phyloP scores from a whole-genome alignment of 306 rosid genomes.

The Lablab purpureus region DNA sequence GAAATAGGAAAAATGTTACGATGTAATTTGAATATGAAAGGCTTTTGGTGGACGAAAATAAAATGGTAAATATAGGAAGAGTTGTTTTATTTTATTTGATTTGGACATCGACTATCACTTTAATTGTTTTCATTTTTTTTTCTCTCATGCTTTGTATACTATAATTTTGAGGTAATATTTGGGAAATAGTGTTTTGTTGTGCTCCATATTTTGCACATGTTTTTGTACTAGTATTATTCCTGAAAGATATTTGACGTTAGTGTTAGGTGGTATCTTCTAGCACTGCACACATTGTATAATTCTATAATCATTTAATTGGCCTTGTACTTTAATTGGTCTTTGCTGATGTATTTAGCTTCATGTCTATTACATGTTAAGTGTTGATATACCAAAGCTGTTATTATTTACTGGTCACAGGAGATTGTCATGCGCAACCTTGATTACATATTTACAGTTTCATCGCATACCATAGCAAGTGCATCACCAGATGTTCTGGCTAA shows the following conservation, averaged over 20 bases:
- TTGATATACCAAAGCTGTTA: conserved; percentile 38
- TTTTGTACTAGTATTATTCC: not conserved
- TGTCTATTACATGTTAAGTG: conserved; percentile 22
- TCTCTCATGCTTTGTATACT: not conserved
- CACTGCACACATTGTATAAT: not conserved
- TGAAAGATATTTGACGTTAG: conserved; percentile 2
- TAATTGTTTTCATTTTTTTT: not conserved
- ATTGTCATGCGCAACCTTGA: conserved; percentile 90
- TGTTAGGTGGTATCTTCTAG: conserved; percentile 15
- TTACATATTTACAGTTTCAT: conserved; percentile 72
- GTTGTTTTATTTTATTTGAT: not conserved
- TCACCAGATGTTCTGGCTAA: conserved; percentile 74
- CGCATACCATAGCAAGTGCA: conserved; percentile 74
- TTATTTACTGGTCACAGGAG: conserved; percentile 65
- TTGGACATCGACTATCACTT: not conserved
- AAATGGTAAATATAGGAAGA: not conserved
- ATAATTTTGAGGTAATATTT: not conserved
- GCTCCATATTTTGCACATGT: not conserved
- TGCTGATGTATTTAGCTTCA: not conserved
- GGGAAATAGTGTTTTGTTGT: not conserved
- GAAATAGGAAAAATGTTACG: not conserved
- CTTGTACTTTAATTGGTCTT: conserved; percentile 17
- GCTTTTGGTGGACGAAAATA: not conserved
- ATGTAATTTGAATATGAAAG: not conserved
- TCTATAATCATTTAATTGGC: conserved; percentile 27